phyloP scores from a whole-genome alignment of 352 stramenopile species.

The Thraustochytrium sp. region DNA sequence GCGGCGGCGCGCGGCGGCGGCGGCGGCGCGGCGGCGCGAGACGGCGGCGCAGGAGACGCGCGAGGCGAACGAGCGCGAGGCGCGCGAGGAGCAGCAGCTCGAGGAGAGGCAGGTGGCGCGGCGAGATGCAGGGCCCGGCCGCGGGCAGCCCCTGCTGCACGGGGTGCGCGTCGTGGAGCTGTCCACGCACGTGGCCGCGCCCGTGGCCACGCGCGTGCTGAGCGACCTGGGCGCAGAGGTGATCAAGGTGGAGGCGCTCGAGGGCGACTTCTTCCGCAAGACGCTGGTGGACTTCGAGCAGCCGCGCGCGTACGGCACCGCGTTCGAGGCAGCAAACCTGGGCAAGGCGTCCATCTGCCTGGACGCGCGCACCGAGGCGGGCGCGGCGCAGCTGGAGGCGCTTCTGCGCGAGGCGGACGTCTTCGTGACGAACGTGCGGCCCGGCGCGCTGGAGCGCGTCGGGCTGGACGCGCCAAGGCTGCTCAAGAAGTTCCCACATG shows the following conservation, averaged over 20 bases:
- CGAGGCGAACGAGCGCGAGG: background rate
- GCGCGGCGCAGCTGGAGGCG: background rate
- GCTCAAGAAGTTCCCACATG: background rate
- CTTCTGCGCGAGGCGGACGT: constrained; percentile 24
- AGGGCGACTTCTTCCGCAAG: constrained; percentile 7
- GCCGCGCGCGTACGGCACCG: background rate
- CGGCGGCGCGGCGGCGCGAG: background rate
- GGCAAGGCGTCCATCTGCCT: constrained; percentile 19
- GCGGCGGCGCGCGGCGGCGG: background rate
- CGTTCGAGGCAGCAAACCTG: constrained; percentile 5
- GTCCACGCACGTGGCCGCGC: background rate
- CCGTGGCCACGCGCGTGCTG: background rate
- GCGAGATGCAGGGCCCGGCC: background rate
- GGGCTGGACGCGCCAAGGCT: background rate
- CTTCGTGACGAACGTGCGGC: background rate
- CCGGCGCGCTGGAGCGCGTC: background rate
- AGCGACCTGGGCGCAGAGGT: constrained; percentile 21
- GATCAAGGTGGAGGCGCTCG: constrained; percentile 23
- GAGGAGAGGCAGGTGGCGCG: background rate
- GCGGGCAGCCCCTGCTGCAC: background rate
- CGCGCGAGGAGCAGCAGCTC: background rate
- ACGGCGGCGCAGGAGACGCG: background rate
- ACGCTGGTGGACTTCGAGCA: background rate
- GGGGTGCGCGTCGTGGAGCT: constrained; percentile 25
- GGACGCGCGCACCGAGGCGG: background rate